Percentiles rank a stretch among this genome's conserved stretches.
Evolutionary conservation across 1,284 basidiomycete species (phyloP).

Genomic region (Cutaneotrichosporon sp.): DNA sequence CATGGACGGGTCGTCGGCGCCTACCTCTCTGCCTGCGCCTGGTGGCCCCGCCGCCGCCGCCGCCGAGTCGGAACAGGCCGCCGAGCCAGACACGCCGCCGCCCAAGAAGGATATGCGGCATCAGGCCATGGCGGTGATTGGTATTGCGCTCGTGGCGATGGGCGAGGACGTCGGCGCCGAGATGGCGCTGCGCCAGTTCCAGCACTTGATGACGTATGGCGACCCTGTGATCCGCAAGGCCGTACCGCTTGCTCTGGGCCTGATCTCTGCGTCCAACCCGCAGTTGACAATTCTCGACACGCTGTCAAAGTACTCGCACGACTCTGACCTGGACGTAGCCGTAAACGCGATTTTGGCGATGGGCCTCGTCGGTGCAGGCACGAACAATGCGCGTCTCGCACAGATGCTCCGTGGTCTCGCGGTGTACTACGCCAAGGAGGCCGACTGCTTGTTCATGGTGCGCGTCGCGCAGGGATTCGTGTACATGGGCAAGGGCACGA

Average conservation of each 20-base stretch:
- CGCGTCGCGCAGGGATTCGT: slow-evolving; percentile 93
- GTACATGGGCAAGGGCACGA: slow-evolving; percentile 98
- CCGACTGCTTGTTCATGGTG: slow-evolving; percentile 95
- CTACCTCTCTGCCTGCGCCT: slow-evolving; percentile 7
- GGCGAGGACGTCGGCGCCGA: slow-evolving; percentile 97
- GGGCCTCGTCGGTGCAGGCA: slow-evolving; percentile 96
- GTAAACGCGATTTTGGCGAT: slow-evolving; percentile 97
- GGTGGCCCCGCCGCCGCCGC: slow-evolving; percentile 12
- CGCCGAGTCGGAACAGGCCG: slow-evolving; percentile 11
- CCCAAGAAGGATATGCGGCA: slow-evolving; percentile 68
- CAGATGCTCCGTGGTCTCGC: slow-evolving; percentile 97
- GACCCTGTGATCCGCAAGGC: slow-evolving; percentile 87
- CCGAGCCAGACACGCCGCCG: slow-evolving; percentile 53
- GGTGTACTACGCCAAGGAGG: slow-evolving; percentile 95
- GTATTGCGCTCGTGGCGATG: slow-evolving; percentile 93
- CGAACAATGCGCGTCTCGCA: slow-evolving; percentile 93
- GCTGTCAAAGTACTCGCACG: slow-evolving; percentile 98
- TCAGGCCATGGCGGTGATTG: slow-evolving; percentile 90
- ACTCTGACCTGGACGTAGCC: slow-evolving; percentile 92
- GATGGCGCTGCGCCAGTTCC: slow-evolving; percentile 92
- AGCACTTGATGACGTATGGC: slow-evolving; percentile 98
- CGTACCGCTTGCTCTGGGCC: slow-evolving; percentile 92
- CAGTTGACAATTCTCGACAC: slow-evolving; percentile 94
- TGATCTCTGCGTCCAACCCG: slow-evolving; percentile 93
- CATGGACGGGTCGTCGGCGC: slow-evolving; percentile 17